Evolutionary conservation across 345 rosid genomes (phyloP).

Genomic region (Rhizophora mangle): DNA sequence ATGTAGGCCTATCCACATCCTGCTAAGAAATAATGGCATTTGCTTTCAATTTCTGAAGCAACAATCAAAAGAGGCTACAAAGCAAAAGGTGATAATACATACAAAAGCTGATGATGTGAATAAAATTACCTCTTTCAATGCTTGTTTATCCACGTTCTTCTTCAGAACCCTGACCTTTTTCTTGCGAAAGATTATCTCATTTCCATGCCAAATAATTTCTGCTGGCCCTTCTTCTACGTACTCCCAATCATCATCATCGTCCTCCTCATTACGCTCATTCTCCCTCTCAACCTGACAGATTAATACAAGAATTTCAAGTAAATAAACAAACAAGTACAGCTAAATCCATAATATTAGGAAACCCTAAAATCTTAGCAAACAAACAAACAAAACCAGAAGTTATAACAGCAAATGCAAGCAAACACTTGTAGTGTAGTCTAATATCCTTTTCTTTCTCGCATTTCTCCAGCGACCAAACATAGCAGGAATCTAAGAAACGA

Average conservation of each 20-base stretch:
- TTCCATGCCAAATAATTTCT: slow-evolving; percentile 83
- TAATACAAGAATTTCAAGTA: neutral
- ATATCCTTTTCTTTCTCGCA: neutral
- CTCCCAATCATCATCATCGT: slow-evolving; percentile 60
- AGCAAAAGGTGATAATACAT: neutral
- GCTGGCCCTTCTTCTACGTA: slow-evolving; percentile 87
- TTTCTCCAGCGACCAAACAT: slow-evolving; percentile 19
- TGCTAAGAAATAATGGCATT: slow-evolving; percentile 26
- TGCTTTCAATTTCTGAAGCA: neutral
- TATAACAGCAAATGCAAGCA: neutral
- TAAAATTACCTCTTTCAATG: slow-evolving; percentile 48
- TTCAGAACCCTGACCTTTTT: slow-evolving; percentile 73
- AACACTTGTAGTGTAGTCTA: no score
- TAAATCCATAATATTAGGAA: neutral
- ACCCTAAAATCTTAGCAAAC: neutral
- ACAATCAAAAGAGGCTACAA: neutral
- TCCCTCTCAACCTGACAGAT: slow-evolving; percentile 43
- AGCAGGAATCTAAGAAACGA: neutral
- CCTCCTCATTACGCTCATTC: slow-evolving; percentile 35
- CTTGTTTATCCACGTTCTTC: slow-evolving; percentile 31
- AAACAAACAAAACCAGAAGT: neutral
- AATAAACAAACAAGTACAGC: no score
- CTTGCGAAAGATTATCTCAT: slow-evolving; percentile 80
- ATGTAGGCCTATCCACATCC: slow-evolving; percentile 74
- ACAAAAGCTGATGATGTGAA: neutral